Base-by-base conservation (phyloP, 1,284 basidiomycete species). In the Rhodotorula sp. region DNA sequence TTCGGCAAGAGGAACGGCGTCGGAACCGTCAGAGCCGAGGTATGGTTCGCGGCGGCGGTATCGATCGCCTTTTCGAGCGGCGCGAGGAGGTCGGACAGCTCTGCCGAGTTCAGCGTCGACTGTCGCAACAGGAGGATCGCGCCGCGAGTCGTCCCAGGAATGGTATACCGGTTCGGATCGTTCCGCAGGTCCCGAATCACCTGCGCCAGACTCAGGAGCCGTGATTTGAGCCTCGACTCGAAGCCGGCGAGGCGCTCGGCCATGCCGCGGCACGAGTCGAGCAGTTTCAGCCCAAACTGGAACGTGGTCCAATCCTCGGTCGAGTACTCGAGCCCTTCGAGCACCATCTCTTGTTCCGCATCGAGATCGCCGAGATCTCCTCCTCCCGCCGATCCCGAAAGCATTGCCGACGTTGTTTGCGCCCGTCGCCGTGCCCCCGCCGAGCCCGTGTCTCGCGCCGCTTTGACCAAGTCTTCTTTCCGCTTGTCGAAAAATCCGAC, bases 251-350 rank as follows among this genome's bases (percentile, higher is more conserved):
- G 81, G 22, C 88, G 86, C 53, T 91, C 89, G 44, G 85, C 85
- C 15, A 93, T 84, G 0, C 85, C 85, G 1, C 89, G 86, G 48
- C 89, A 89, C 26, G 90, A 86, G 37, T 90, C 87, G 46, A 97
- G 85, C 29, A 95, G 83, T 77, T 92, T 90, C n/a, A 96, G 80
- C 2, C 87, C 87, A 15, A 86, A 81, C 79, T 95, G 93, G 72
- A 96, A 93, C 37, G 87, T 85, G 4, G 86, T 84, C 91, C 92
- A 94, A 79, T 97, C 93, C 67, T 91, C 88, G 5, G 87, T 83
- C 3, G 89, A 89, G 77, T 95, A 95, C 80, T 96, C 93, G 71
- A 93, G 81, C 72, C 91, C 90, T 49, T 79, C 78, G 67, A 67
- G 79, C 0, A 86, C 86, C 44, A 90, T 81, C 59, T 89, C 88